These are phyloP conservation scores for Nitzschia sp. DNA, from an alignment of 108 stramenopile species.

Conservation along the genomic window DNA sequence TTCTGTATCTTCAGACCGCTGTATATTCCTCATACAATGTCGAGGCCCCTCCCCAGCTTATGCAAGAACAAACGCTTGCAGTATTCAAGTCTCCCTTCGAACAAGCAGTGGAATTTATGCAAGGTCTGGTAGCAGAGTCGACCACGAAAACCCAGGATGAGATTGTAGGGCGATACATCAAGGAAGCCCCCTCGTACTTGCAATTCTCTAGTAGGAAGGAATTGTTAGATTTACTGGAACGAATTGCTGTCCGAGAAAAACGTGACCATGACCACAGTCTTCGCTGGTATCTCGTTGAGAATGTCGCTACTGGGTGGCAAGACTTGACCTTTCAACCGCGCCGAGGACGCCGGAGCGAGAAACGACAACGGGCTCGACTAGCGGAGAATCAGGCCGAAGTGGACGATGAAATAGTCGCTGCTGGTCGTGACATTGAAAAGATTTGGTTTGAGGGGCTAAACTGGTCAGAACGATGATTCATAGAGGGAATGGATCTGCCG, in stretches of 20 bases:
- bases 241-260: constrained; percentile 10
- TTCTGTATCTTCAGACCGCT: neutral
- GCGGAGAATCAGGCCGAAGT: neutral
- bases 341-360: neutral
- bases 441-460: neutral
- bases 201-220: neutral
- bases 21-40: neutral
- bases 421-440: neutral
- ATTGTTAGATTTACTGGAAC: neutral
- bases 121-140: constrained; percentile 2
- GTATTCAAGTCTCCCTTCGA: neutral
- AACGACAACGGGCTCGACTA: neutral
- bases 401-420: neutral
- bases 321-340: neutral
- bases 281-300: constrained; percentile 1
- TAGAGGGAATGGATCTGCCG: no score
- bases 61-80: neutral
- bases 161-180: constrained; percentile 3
- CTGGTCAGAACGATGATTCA: no score
- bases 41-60: neutral
- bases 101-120: neutral
- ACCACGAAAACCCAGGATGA: neutral
- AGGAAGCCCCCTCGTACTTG: constrained; percentile 11
- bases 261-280: neutral
- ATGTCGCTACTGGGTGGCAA: neutral